These are phyloP conservation scores for Mycothermus thermophilus DNA, from an alignment of 495 filamentous ascomycete genomes.

Conservation along the genomic window DNA sequence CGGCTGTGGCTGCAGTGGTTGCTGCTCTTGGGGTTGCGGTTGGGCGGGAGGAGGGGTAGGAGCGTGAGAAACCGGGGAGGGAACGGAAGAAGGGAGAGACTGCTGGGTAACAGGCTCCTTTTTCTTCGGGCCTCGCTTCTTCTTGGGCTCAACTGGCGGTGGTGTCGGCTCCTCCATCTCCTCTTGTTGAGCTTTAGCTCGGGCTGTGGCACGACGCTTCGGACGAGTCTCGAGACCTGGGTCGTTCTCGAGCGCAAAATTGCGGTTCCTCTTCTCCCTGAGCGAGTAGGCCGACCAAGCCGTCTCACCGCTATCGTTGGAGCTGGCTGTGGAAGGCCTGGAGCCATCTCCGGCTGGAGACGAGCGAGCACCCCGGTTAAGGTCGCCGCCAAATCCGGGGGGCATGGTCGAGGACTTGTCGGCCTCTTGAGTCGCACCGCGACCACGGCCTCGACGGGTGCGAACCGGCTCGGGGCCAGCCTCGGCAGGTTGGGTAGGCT, in stretches of 20 bases:
- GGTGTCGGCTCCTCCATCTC: slow-evolving; percentile 8
- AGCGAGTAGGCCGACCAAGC: slow-evolving; percentile 23
- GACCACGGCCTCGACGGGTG: background rate
- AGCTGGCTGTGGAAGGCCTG: slow-evolving; percentile 22
- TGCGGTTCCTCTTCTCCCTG: slow-evolving; percentile 25
- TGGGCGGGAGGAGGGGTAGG: too few relatives aligned
- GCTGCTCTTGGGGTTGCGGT: background rate
- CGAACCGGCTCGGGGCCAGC: background rate
- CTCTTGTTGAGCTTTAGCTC: slow-evolving; percentile 1
- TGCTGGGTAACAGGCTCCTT: slow-evolving; percentile 10
- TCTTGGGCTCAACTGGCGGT: too few relatives aligned
- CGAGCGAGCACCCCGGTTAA: too few relatives aligned
- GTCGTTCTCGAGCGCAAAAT: slow-evolving; percentile 25
- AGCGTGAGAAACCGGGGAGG: slow-evolving; percentile 8
- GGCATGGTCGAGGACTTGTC: background rate
- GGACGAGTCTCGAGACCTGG: slow-evolving; percentile 16
- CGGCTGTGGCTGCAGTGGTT: slow-evolving; percentile 8
- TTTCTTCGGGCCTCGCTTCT: slow-evolving; percentile 11
- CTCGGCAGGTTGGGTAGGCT: background rate
- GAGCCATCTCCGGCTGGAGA: slow-evolving; percentile 12
- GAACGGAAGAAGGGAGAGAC: slow-evolving; percentile 7
- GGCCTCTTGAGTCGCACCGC: background rate
- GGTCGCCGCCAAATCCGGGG: background rate
- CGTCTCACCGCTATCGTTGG: slow-evolving; percentile 19
- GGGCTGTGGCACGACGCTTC: slow-evolving; percentile 10